phyloP scores from a whole-genome alignment of 257 asterid species.

The Marsdenia floribunda region DNA sequence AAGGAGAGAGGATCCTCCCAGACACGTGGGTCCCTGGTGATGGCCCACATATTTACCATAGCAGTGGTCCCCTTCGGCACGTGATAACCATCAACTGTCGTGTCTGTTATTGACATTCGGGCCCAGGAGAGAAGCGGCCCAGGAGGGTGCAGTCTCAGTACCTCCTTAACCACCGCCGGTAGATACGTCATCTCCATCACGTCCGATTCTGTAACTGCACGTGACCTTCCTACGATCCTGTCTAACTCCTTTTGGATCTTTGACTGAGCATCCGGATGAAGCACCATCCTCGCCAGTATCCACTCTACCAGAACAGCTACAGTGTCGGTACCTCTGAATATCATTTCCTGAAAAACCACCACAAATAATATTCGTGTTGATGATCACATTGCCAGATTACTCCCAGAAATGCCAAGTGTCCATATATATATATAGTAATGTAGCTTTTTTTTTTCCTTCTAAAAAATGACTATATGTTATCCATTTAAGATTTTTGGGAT shows the following conservation, averaged over 20 bases:
- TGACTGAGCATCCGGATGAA: slow-evolving; percentile 57
- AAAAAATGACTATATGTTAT: background rate
- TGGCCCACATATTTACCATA: slow-evolving; percentile 95
- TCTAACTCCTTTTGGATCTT: slow-evolving; percentile 63
- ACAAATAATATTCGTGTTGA: background rate
- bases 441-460: too few relatives aligned
- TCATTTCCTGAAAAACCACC: slow-evolving; percentile 56
- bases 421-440: too few relatives aligned
- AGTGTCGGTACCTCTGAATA: slow-evolving; percentile 85
- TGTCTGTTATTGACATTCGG: slow-evolving; percentile 56
- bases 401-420: background rate
- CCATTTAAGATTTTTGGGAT: background rate
- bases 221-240: slow-evolving; percentile 43
- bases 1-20: slow-evolving; percentile 57
- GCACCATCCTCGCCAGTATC: slow-evolving; percentile 67
- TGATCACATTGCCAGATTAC: background rate
- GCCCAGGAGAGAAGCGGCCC: slow-evolving; percentile 93
- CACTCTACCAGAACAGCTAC: slow-evolving; percentile 70
- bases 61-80: slow-evolving; percentile 78
- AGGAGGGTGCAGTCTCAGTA: slow-evolving; percentile 71
- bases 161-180: slow-evolving; percentile 72
- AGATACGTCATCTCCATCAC: slow-evolving; percentile 44
- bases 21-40: slow-evolving; percentile 47
- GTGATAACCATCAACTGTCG: slow-evolving; percentile 51
- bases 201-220: slow-evolving; percentile 47